Evolutionary conservation across 176 grass and related monocot species (phyloP), one percentile per base, ranked within the genome.

Genomic region (Miscanthus lutarioriparius): DNA sequence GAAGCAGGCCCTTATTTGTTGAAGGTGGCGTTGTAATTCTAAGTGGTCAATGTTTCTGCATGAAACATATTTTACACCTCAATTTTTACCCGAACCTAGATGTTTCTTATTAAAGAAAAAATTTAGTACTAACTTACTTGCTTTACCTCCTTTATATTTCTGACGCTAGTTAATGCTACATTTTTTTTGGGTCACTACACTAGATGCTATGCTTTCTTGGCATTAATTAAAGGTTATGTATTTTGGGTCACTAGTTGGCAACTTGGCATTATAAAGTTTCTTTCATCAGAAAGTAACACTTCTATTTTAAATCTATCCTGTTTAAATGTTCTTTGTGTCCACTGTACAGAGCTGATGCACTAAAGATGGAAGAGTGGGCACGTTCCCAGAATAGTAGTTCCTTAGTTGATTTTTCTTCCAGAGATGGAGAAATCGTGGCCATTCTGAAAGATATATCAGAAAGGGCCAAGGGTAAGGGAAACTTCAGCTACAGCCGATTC

Each of bases 401-500:
- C 7, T 92, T 99, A 71, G 86, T 96, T 77, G 93, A 96, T 10
- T 99, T 94, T 37, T 88, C 88, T 33, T 90, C 90, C 39, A 99
- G 87, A 85, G 91, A 99, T 53, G 97, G 97, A 76, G 97, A 94
- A 78, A 86, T 99, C 27, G 93, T 96, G 83, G 80, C 56, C 44
- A 73, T 92, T 81, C 62, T 99, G 70, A 99, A 96, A 84, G 89
- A 94, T 91, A 92, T 99, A 74, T 92, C 93, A 37, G 91, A 99
- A 90, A 92, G 93, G 76, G 97, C 93, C 22, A 83, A 93, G 81
- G 88, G 91, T 80, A 91, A 92, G 35, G 91, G 88, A 91, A 92
- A 94, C 78, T 99, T 99, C 87, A 94, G 84, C 88, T 99, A 99
- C 84, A 96, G 97, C 28, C 89, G 93, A 36, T 99, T 99, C 88